Percentiles rank a stretch among this genome's conserved stretches.
Evolutionary conservation across 345 rosid genomes (phyloP).

Genomic region (Brassica incana): DNA sequence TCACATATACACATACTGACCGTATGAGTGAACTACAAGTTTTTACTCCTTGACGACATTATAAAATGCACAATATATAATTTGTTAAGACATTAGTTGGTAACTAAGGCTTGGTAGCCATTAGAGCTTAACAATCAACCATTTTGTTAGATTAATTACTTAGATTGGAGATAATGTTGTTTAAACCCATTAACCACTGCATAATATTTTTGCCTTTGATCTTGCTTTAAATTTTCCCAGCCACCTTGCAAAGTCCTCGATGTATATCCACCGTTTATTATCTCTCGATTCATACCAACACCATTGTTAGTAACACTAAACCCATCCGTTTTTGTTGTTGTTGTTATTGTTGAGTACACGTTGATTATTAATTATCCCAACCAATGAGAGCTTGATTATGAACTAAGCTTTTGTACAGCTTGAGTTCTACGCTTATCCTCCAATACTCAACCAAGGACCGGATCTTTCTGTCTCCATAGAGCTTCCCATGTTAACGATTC

Average conservation of each 20-base stretch:
- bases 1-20: too few species aligned
- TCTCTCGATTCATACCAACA: constrained; percentile 27
- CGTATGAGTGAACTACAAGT: too few species aligned
- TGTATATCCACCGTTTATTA: constrained; percentile 22
- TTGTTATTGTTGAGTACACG: constrained; percentile 15
- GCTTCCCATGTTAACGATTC: constrained; percentile 92
- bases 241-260: constrained; percentile 33
- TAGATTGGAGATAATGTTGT: constrained; percentile 26
- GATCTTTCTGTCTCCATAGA: constrained; percentile 61
- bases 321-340: constrained; percentile 28
- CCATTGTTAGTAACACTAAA: constrained; percentile 28
- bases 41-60: too few species aligned
- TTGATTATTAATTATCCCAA: constrained; percentile 26
- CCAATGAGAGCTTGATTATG: constrained; percentile 29
- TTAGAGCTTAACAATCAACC: too few species aligned
- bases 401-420: constrained; percentile 40
- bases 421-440: constrained; percentile 56
- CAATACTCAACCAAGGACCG: constrained; percentile 61
- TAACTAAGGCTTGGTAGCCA: too few species aligned
- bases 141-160: neutral
- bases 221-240: constrained; percentile 31
- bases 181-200: constrained; percentile 36
- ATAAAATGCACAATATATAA: too few species aligned
- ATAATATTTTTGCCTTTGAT: constrained; percentile 40
- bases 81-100: too few species aligned